phyloP scores from a whole-genome alignment of 202 grass and related monocot species.

The Digitaria exilis region DNA sequence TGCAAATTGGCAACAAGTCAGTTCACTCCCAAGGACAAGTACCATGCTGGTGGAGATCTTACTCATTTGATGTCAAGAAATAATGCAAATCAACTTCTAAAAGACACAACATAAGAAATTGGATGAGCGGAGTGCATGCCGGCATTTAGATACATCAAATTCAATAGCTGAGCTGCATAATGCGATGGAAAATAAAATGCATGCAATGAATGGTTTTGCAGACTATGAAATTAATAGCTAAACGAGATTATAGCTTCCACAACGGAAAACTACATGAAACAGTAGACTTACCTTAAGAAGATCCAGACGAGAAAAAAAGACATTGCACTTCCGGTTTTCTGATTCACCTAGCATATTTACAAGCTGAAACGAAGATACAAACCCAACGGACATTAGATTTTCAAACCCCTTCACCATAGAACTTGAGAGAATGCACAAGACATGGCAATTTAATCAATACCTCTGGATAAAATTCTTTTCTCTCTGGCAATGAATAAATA shows the following conservation, averaged over 20 bases:
- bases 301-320: conserved; percentile 78
- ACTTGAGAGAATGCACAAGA: not conserved
- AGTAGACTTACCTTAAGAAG: conserved; percentile 66
- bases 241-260: not conserved
- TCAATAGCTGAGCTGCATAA: conserved; percentile 2
- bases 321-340: conserved; percentile 56
- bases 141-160: not conserved
- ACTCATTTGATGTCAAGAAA: not conserved
- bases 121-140: not conserved
- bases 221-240: not conserved
- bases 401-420: not conserved
- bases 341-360: conserved; percentile 85
- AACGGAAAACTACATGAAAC: conserved; percentile 5
- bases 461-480: conserved; percentile 91
- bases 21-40: not conserved
- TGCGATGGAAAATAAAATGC: not conserved
- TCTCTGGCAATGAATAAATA: conserved; percentile 82
- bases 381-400: not conserved
- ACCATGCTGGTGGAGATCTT: not conserved
- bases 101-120: not conserved
- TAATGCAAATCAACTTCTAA: not conserved
- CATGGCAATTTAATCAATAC: conserved; percentile 33
- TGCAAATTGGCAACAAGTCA: conserved; percentile 41
- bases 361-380: conserved; percentile 56
- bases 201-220: not conserved